Evolutionary conservation across 1,284 basidiomycete species (phyloP), one percentile per base, ranked within the genome.

Genomic region (Meira nashicola): DNA sequence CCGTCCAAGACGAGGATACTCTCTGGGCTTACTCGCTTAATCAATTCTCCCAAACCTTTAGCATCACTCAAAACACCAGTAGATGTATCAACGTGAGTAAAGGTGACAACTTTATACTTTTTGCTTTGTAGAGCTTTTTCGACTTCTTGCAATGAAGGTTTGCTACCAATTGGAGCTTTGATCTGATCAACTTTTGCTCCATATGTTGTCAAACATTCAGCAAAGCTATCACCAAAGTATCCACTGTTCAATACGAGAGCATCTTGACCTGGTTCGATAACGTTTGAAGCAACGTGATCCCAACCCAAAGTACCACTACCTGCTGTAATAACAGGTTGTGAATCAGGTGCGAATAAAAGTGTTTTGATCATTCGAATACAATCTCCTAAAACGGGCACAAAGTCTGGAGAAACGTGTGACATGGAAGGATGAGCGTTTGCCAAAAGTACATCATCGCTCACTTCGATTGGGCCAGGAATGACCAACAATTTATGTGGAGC

Each of bases 271-370:
- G 85, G 83, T 79, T 85, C 83, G 23, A 94, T 82, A 48, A 95
- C 83, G 79, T 96, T 95, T 28, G 89, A 57, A 21, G 71, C 70
- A 49, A 72, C 68, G 64, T 74, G 68, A 58, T 81, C 82, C 92
- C 93, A 95, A 38, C 93, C 93, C 40, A 97, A 82, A 2, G 93
- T 97, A n/a, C 93, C 93, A 53, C 87, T 89, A 1, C 94, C 94
- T 33, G 92, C 86, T 57, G 95, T 88, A 69, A 96, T 81, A 82
- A 97, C 89, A 38, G 74, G 71, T 70, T 76, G 74, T 33, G 68
- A 57, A 55, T 64, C 80, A 86, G 79, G 86, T 86, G 47, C 95
- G 80, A 67, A 64, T 39, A 68, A 64, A 53, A 78, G 76, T 58
- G 77, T 53, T 53, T 33, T 53, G 21, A 89, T 87, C 86, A 95